Evolutionary conservation across 371 early-diverging fungal species (phyloP).

Genomic region (Mortierella sp.): DNA sequence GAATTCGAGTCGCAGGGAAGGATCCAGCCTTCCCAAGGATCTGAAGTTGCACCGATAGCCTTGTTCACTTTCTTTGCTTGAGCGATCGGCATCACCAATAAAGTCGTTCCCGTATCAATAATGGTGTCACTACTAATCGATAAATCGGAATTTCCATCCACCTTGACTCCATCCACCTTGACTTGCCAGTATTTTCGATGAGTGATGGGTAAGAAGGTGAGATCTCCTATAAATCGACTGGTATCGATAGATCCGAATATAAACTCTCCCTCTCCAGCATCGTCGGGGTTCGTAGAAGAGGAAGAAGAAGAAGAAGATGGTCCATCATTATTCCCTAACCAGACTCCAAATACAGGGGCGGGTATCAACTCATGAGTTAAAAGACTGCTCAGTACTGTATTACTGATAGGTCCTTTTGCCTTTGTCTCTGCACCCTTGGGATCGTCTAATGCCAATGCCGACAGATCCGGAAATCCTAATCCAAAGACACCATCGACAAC

Average conservation of each 20-base stretch:
- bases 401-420: constrained; percentile 12
- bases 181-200: constrained; percentile 43
- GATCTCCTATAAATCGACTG: constrained; percentile 56
- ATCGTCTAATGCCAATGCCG: constrained; percentile 34
- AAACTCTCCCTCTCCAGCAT: constrained; percentile 45
- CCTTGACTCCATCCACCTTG: constrained; percentile 21
- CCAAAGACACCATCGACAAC: constrained; percentile 71
- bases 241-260: constrained; percentile 51
- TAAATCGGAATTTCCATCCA: constrained; percentile 17
- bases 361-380: constrained; percentile 32
- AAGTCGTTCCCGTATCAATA: constrained; percentile 45
- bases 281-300: constrained; percentile 1
- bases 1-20: constrained; percentile 36
- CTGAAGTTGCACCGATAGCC: constrained; percentile 40
- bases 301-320: not conserved
- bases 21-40: constrained; percentile 48
- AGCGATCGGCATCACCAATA: constrained; percentile 35
- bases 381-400: constrained; percentile 27
- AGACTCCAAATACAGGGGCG: constrained; percentile 49
- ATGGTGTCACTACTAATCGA: constrained; percentile 32
- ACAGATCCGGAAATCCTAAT: constrained; percentile 61
- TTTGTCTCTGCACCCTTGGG: not conserved
- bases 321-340: constrained; percentile 29
- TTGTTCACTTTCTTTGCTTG: constrained; percentile 40
- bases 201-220: constrained; percentile 59